Conservation (phyloP, 1,284 basidiomycete species). For the Blastosporella zonata region DNA sequence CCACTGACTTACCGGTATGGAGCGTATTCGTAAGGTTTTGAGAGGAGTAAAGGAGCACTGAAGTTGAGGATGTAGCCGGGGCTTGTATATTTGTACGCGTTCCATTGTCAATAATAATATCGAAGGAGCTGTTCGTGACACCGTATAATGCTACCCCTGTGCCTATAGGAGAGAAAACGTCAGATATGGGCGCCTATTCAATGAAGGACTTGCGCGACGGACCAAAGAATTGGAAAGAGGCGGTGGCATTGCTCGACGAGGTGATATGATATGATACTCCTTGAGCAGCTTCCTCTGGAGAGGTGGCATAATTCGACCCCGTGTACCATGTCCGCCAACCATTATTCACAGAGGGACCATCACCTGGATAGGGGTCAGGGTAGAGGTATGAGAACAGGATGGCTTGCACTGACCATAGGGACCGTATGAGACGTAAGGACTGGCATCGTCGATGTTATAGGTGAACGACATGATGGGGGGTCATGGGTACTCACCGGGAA, state of each 20-base stretch:
- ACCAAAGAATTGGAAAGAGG: slow-evolving; percentile 22
- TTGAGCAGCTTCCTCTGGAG: slow-evolving; percentile 13
- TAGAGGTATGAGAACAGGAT: not conserved
- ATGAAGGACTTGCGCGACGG: not conserved
- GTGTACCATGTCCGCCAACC: slow-evolving; percentile 26
- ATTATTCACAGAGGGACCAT: slow-evolving; percentile 8
- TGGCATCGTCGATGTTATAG: slow-evolving; percentile 24
- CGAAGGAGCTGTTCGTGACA: slow-evolving; percentile 25
- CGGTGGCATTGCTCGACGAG: slow-evolving; percentile 18
- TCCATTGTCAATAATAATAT: slow-evolving; percentile 28
- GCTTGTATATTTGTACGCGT: slow-evolving; percentile 6
- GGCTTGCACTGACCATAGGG: slow-evolving; percentile 12
- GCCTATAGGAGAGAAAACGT: slow-evolving; percentile 20
- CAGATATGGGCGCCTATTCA: not conserved
- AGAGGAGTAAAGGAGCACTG: slow-evolving; percentile 16
- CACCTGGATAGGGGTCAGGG: slow-evolving; percentile 8
- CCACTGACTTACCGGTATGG: slow-evolving; percentile 16
- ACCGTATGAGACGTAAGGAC: slow-evolving; percentile 23
- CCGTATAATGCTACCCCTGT: slow-evolving; percentile 30
- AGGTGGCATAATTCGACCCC: slow-evolving; percentile 15
- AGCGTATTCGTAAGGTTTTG: slow-evolving; percentile 15
- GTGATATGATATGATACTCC: slow-evolving; percentile 24
- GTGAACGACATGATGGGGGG: slow-evolving; percentile 22
- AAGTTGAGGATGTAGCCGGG: slow-evolving; percentile 6
- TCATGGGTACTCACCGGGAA: slow-evolving; percentile 4